Evolutionary conservation across 1,284 basidiomycete species (phyloP), one percentile per base, ranked within the genome.

Genomic region (Thecaphora thlaspeos): DNA sequence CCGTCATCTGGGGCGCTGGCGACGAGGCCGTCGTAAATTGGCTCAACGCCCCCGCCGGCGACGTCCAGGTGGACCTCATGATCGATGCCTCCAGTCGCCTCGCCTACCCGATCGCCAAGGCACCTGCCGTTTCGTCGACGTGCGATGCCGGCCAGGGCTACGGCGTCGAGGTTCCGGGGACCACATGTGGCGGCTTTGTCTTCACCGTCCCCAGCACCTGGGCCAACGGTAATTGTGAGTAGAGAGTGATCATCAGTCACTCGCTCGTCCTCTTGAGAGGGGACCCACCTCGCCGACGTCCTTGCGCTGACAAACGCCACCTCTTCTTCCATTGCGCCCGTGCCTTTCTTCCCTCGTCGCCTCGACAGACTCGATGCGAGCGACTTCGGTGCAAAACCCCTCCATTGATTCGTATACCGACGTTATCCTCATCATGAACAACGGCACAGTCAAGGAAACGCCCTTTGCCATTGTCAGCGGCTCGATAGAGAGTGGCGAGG

Each of bases 21-120:
- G 39, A 43, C 18, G 54, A 58, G 45, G 61, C 58, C 9, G 42
- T 48, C 4, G 69, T 61, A 53, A 69, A 71, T 52, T 71, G 69
- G 69, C 34, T 53, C 51, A 68, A 71, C 41, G 63, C 69, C 23
- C 68, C 69, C 1, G 32, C 26, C 9, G 56, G 61, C 21, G 41
- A 61, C 23, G 69, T 71, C 14, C 44, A 61, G 41, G 38, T 71
- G 38, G 68, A 71, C 32, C 57, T 71, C 32, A 70, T 71, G 69
- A 42, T 45, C 48, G 63, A 70, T 54, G 63, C 55, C 56, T 51
- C 58, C 43, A 34, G 55, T 15, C 23, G 54, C 1, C 47, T 71
- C 23, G 69, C 61, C 7, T 67, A 70, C 61, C 48, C 48, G 36
- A 36, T 71, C 44, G 69, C 48, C 9, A 65, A 53, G 14, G 64